Evolutionary conservation across 345 rosid genomes (phyloP).

Genomic region (Salix brachista): DNA sequence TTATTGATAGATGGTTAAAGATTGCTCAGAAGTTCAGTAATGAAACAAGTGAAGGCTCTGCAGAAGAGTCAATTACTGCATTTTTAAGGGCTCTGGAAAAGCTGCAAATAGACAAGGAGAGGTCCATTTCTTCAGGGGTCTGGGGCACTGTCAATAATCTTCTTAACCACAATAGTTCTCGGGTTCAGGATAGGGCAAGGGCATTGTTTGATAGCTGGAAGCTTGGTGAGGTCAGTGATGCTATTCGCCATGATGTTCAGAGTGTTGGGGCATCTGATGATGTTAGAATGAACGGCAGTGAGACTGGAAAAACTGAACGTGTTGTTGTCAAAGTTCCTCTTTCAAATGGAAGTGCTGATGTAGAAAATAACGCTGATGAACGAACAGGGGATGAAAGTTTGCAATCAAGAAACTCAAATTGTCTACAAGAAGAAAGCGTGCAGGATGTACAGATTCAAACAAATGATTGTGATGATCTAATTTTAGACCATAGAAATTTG

Average conservation of each 20-base stretch:
- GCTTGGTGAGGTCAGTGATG: constrained; percentile 29
- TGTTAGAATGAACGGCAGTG: constrained; percentile 22
- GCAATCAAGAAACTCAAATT: constrained; percentile 35
- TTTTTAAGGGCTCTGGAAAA: constrained; percentile 68
- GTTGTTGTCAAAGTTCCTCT: constrained; percentile 31
- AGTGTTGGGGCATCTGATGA: constrained; percentile 24
- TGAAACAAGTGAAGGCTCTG: constrained; percentile 43
- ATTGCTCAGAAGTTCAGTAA: constrained; percentile 47
- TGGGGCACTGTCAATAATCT: constrained; percentile 62
- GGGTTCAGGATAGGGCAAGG: constrained; percentile 66
- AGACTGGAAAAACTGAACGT: constrained; percentile 33
- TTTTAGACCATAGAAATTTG: constrained; percentile 20
- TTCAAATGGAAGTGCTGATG: constrained; percentile 32
- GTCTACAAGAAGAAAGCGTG: constrained; percentile 28
- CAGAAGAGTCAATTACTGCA: constrained; percentile 71
- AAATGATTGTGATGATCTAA: constrained; percentile 21
- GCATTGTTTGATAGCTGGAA: constrained; percentile 61
- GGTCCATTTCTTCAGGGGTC: constrained; percentile 69
- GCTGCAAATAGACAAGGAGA: constrained; percentile 58
- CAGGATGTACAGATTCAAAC: constrained; percentile 38
- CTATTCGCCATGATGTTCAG: constrained; percentile 25
- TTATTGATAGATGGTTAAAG: constrained; percentile 71
- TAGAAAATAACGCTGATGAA: constrained; percentile 35
- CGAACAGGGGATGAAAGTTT: constrained; percentile 28
- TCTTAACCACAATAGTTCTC: constrained; percentile 56